Evolutionary conservation across 768 basidiomycete genomes (phyloP).

Genomic region (Boletus edulis): DNA sequence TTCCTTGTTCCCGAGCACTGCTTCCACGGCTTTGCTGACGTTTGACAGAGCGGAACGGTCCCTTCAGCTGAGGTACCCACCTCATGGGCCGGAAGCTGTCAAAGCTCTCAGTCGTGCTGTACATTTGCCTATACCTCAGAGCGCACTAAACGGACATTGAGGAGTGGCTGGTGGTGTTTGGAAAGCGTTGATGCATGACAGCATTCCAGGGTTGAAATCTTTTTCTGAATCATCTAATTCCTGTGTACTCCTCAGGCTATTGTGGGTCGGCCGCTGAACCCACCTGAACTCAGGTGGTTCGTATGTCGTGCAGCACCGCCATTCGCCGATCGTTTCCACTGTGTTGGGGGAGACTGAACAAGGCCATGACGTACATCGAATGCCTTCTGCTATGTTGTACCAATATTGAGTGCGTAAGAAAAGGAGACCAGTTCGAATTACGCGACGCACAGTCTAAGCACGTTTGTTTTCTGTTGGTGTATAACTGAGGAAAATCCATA

Average conservation of each 20-base stretch:
- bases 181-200: neutral
- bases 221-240: neutral
- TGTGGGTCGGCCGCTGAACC: no score
- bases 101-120: slow-evolving; percentile 7
- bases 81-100: slow-evolving; percentile 18
- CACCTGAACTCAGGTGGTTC: no score
- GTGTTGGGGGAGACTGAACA: no score
- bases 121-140: slow-evolving; percentile 15
- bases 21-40: neutral
- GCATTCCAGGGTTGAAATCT: no score
- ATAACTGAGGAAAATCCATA: no score
- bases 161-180: neutral
- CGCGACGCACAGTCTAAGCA: no score
- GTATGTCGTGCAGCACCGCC: no score
- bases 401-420: neutral
- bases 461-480: no score
- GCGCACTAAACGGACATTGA: neutral
- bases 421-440: neutral
- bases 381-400: neutral
- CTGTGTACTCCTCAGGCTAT: no score
- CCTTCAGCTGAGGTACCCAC: slow-evolving; percentile 24
- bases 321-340: no score
- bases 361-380: no score
- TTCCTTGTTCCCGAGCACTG: slow-evolving; percentile 1
- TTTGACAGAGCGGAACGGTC: slow-evolving; percentile 20